These are phyloP conservation scores for Hepatocystis sp. DNA, from an alignment of 169 alveolate genomes.

Conservation along the genomic window DNA sequence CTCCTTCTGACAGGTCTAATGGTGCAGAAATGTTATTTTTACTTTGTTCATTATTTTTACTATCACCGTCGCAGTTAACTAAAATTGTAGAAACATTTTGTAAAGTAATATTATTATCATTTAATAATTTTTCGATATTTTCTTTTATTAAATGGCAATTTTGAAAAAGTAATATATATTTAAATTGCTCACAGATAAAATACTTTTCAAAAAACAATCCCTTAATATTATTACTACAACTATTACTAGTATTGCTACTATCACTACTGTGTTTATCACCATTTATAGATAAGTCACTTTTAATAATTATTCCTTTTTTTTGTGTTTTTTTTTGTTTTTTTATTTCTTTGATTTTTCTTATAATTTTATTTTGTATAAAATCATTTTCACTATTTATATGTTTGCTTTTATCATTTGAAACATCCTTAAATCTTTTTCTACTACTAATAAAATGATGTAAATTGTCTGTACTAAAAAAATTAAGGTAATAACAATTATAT, in stretches of 20 bases:
- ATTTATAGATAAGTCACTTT: too few species aligned
- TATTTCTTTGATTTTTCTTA: conserved; percentile 51
- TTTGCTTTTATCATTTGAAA: conserved; percentile 1
- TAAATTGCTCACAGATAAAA: conserved; percentile 45
- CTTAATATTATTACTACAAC: too few species aligned
- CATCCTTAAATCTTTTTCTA: conserved; percentile 10
- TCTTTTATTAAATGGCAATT: conserved; percentile 20
- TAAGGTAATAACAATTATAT: conserved; percentile 41
- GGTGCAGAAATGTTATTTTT: too few species aligned
- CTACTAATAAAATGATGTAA: conserved; percentile 20
- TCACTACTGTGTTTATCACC: too few species aligned
- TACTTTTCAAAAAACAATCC: conserved; percentile 37
- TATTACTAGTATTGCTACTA: too few species aligned
- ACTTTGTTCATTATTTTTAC: too few species aligned
- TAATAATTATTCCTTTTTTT: too few species aligned
- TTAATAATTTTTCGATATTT: conserved; percentile 6
- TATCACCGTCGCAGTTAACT: conserved; percentile 1
- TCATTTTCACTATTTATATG: not conserved
- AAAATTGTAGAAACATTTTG: conserved; percentile 21
- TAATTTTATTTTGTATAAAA: conserved; percentile 22
- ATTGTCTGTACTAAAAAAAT: conserved; percentile 33
- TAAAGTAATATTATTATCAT: conserved; percentile 19
- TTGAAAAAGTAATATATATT: conserved; percentile 18
- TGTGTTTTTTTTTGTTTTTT: conserved; percentile 33
- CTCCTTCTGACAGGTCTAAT: too few species aligned